phyloP scores from a whole-genome alignment of 2,329 filamentous ascomycete genomes.

The Sporothrix dimorphospora region DNA sequence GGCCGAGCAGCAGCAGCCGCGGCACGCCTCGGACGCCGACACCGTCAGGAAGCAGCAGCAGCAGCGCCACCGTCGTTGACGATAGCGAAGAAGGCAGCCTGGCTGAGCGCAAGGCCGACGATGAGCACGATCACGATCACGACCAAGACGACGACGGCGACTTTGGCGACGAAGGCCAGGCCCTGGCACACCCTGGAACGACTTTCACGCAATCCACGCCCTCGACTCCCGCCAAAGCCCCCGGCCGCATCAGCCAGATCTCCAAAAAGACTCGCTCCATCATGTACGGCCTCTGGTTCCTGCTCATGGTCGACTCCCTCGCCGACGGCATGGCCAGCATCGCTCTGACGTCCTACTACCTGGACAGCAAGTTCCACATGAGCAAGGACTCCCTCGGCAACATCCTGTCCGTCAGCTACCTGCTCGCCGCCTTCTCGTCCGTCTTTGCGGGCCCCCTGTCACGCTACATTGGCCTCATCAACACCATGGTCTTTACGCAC shows the following conservation, averaged over 20 bases:
- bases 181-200: slow-evolving; percentile 26
- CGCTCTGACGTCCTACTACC: slow-evolving; percentile 61
- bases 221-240: slow-evolving; percentile 33
- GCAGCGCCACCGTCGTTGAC: neutral
- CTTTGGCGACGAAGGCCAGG: slow-evolving; percentile 27
- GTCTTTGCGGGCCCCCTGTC: slow-evolving; percentile 62
- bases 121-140: slow-evolving; percentile 28
- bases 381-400: slow-evolving; percentile 63
- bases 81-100: slow-evolving; percentile 2
- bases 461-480: slow-evolving; percentile 62
- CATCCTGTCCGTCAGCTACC: slow-evolving; percentile 57
- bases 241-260: slow-evolving; percentile 55
- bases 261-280: slow-evolving; percentile 59
- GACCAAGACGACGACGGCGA: slow-evolving; percentile 33
- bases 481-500: slow-evolving; percentile 67
- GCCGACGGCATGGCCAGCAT: slow-evolving; percentile 68
- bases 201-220: slow-evolving; percentile 13
- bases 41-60: neutral
- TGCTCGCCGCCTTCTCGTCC: slow-evolving; percentile 57
- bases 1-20: neutral
- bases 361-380: slow-evolving; percentile 59
- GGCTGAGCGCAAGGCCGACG: slow-evolving; percentile 33
- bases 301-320: slow-evolving; percentile 65
- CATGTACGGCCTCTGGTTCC: slow-evolving; percentile 67
- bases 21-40: neutral